These are phyloP conservation scores for Colletotrichum gloeosporioides DNA, from an alignment of 2,329 filamentous ascomycete genomes.

Conservation along the genomic window DNA sequence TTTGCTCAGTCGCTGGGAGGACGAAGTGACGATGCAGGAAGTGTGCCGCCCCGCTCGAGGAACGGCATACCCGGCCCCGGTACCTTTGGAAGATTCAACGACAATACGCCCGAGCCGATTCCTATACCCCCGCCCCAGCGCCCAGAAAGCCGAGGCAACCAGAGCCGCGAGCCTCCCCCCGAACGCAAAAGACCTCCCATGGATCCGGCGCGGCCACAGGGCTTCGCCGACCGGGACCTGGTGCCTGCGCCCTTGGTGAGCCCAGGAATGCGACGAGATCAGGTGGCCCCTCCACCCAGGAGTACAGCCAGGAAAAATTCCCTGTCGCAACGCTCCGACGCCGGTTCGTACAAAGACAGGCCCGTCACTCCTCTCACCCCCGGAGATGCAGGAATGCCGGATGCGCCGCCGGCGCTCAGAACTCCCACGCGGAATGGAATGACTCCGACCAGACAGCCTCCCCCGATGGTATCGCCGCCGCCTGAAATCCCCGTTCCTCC, in stretches of 20 bases:
- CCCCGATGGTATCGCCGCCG: neutral
- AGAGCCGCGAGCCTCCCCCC: constrained; percentile 51
- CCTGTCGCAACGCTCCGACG: constrained; percentile 35
- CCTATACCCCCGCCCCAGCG: constrained; percentile 29
- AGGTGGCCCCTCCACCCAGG: constrained; percentile 53
- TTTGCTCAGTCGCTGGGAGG: constrained; percentile 51
- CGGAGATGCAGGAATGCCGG: neutral
- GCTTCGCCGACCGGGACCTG: constrained; percentile 52
- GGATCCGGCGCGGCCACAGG: constrained; percentile 61
- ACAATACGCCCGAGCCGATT: constrained; percentile 24
- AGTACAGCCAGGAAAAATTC: constrained; percentile 55
- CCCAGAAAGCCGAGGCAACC: constrained; percentile 25
- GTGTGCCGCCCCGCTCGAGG: constrained; percentile 57
- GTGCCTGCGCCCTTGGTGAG: constrained; percentile 65
- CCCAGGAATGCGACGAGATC: constrained; percentile 50
- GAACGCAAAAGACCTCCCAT: constrained; percentile 72
- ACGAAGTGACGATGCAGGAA: constrained; percentile 57
- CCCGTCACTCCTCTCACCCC: constrained; percentile 27
- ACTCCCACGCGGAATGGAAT: constrained; percentile 14
- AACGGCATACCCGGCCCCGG: constrained; percentile 51
- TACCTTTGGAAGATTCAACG: constrained; percentile 41
- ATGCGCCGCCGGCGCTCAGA: constrained; percentile 5
- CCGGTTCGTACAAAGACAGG: constrained; percentile 37
- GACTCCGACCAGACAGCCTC: constrained; percentile 4
- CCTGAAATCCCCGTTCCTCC: constrained; percentile 8